Evolutionary conservation across 768 basidiomycete species (phyloP), one percentile per base, ranked within the genome.

Genomic region (Boletellus sp.): DNA sequence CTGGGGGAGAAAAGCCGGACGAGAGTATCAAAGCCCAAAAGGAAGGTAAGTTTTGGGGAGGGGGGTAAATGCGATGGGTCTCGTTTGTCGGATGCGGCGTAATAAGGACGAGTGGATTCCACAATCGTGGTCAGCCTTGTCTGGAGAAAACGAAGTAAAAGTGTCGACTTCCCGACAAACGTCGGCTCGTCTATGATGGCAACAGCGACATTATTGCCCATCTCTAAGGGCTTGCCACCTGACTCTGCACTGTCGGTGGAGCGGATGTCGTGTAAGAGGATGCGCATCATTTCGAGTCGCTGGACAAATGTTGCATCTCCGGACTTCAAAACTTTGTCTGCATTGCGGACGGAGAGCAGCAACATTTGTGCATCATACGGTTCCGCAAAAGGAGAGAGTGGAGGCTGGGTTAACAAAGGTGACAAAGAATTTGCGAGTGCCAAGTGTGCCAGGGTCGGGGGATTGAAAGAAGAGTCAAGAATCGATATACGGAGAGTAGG

Each of bases 401-500:
- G 9, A 39, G 47, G 11, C 41, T 39, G 41, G 13, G 48, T 13
- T 35, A 26, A 56, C 6, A 65, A 72, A 13, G 32, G 64, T 58
- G 47, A 57, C 8, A 42, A 49, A 4, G 77, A 69, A 50, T 78
- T 80, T 23, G 82, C 83, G 41, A 97, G 81, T 3, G 87, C 85
- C 45, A 86, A 75, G 66, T 97, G 94, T 0, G 94, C 90, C 20
- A 78, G 65, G 3, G 90, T 93, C 1, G 94, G 94, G 3, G 94
- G 94, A 61, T 97, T 95, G 72, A 90, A 97, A 1, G 91, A 94
- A 1, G 92, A 86, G 59, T 96, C 94, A 34, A 96, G 76, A n/a
- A 94, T 73, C 4, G 86, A 77, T 41, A 94, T 76, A 45, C 74
- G 76, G 32, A 84, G 62, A 3, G 65, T 62, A 15, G 52, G 49